Evolutionary conservation across 2,329 filamentous ascomycete species (phyloP).

Genomic region (Botrytis byssoidea): DNA sequence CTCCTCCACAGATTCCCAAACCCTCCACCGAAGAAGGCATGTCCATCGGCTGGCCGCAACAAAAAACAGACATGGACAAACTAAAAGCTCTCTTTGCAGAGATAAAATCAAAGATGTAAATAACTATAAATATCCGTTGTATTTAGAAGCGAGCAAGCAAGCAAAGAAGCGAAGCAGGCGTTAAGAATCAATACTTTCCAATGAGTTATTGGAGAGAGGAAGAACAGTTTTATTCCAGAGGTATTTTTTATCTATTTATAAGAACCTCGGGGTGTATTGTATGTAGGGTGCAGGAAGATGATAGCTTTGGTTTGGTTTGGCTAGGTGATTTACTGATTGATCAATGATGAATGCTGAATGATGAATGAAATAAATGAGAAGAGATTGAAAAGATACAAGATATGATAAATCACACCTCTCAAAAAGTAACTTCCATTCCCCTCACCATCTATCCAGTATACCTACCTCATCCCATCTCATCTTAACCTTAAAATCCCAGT

Average conservation of each 20-base stretch:
- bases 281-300: neutral
- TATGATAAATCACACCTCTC: neutral
- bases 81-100: conserved; percentile 79
- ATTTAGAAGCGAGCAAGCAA: neutral
- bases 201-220: neutral
- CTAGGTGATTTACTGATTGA: too few relatives aligned
- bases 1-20: conserved; percentile 78
- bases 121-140: neutral
- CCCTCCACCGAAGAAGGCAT: conserved; percentile 81
- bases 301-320: neutral
- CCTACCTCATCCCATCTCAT: neutral
- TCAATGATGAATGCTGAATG: too few relatives aligned
- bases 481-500: neutral
- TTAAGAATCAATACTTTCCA: neutral
- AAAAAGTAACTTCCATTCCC: neutral
- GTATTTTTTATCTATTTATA: neutral
- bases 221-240: neutral
- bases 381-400: neutral
- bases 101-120: conserved; percentile 84
- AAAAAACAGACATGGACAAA: conserved; percentile 74
- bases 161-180: neutral
- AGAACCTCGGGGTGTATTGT: neutral
- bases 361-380: neutral
- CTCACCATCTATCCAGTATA: neutral
- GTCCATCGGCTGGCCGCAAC: conserved; percentile 74